Evolutionary conservation across 2,329 filamentous ascomycete species (phyloP).

Genomic region (Stromatinia cepivora): DNA sequence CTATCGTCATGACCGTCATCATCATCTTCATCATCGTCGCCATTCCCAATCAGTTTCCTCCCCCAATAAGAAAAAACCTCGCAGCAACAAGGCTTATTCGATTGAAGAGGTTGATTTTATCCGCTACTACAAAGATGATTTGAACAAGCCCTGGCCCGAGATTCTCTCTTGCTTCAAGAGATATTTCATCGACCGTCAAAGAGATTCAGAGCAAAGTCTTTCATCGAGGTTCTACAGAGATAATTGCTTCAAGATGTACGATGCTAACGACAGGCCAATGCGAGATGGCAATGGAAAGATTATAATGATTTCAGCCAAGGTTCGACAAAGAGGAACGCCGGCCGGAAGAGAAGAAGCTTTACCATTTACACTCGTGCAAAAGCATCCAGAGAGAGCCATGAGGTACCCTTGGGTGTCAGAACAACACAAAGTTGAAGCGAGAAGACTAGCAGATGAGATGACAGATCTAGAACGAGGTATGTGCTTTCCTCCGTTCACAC

Average conservation of each 20-base stretch:
- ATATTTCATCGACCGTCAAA: slow-evolving; percentile 1
- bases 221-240: slow-evolving; percentile 26
- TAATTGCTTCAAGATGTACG: slow-evolving; percentile 22
- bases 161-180: slow-evolving; percentile 15
- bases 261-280: slow-evolving; percentile 9
- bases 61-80: slow-evolving; percentile 7
- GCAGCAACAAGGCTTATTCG: slow-evolving; percentile 28
- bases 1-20: background rate
- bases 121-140: slow-evolving; percentile 27
- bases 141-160: slow-evolving; percentile 18
- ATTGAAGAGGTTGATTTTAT: slow-evolving; percentile 27
- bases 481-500: background rate
- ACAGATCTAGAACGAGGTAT: slow-evolving; percentile 5
- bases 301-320: slow-evolving; percentile 20
- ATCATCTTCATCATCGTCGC: background rate
- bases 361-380: slow-evolving; percentile 25
- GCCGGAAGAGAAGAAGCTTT: slow-evolving; percentile 22
- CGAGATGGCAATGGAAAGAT: slow-evolving; percentile 23
- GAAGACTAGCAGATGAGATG: slow-evolving; percentile 12
- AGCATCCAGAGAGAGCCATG: slow-evolving; percentile 22
- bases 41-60: background rate
- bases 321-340: slow-evolving; percentile 23
- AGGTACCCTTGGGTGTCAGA: slow-evolving; percentile 24
- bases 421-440: slow-evolving; percentile 22
- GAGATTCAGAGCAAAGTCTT: slow-evolving; percentile 23